A percentile compares a stretch with the other conserved stretches of the same genome.
Evolutionary conservation across 2,329 filamentous ascomycete genomes (phyloP).

Genomic region (Penicillium janthinellum): DNA sequence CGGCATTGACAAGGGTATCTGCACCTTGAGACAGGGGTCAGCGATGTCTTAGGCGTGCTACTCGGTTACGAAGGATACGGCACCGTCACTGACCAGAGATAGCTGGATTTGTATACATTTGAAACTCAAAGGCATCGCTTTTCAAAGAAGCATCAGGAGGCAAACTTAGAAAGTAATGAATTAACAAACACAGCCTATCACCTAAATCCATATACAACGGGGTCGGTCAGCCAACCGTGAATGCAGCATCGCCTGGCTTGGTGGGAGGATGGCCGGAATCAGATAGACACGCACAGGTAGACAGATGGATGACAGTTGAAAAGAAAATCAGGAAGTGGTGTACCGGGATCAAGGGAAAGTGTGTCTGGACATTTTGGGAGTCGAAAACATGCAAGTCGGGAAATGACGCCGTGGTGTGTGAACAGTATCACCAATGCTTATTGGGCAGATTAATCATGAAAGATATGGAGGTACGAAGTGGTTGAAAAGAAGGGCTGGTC

Average conservation of each 20-base stretch:
- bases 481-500: not conserved
- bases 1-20: not conserved
- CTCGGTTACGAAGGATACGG: not conserved
- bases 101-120: not conserved
- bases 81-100: not conserved
- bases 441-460: conserved; percentile 20
- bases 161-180: not conserved
- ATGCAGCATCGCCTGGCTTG: not conserved
- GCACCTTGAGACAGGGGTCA: not conserved
- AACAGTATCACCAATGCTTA: conserved; percentile 24
- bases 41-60: not conserved
- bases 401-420: conserved; percentile 23
- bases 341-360: not conserved
- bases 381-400: conserved; percentile 15
- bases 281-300: not conserved
- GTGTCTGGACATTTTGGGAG: not conserved
- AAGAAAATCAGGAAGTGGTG: not conserved
- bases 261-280: not conserved
- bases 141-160: not conserved
- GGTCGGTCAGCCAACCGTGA: conserved; percentile 5
- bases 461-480: not conserved
- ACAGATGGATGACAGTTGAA: not conserved
- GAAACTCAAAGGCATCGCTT: not conserved
- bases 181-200: not conserved
- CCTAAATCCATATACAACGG: not conserved